phyloP scores from a whole-genome alignment of 176 grass and related monocot species.

The Alloteropsis semialata region DNA sequence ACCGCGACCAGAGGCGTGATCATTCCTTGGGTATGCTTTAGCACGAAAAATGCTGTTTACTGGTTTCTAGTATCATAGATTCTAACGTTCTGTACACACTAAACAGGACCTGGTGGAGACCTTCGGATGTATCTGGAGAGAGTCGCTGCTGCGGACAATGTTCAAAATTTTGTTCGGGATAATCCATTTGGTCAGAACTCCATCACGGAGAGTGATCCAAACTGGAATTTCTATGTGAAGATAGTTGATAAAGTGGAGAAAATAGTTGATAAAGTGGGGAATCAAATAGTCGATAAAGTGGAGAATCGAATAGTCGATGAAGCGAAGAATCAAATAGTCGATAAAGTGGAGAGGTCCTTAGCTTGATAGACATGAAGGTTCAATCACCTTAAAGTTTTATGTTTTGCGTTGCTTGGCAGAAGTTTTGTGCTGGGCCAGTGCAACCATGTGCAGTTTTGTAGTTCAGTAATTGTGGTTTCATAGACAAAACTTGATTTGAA shows the following conservation, averaged over 20 bases:
- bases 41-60: conserved; percentile 14
- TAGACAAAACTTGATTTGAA: not conserved
- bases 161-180: conserved; percentile 65
- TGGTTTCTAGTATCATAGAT: conserved; percentile 27
- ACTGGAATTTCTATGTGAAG: conserved; percentile 75
- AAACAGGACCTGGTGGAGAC: conserved; percentile 70
- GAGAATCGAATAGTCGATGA: conserved; percentile 43
- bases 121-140: conserved; percentile 74
- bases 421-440: not conserved
- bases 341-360: not conserved
- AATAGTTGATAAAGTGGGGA: not conserved
- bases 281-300: not conserved
- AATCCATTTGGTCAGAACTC: conserved; percentile 80
- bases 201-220: conserved; percentile 53
- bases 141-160: conserved; percentile 60
- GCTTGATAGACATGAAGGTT: not conserved
- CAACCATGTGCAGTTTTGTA: not conserved
- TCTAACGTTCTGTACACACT: conserved; percentile 17
- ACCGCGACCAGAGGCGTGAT: conserved; percentile 42
- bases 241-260: conserved; percentile 44
- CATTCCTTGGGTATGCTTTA: conserved; percentile 68
- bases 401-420: not conserved
- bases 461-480: conserved; percentile 2
- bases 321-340: not conserved
- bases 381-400: not conserved